Conservation (phyloP, 768 basidiomycete species). For the Auriscalpium orientale region DNA sequence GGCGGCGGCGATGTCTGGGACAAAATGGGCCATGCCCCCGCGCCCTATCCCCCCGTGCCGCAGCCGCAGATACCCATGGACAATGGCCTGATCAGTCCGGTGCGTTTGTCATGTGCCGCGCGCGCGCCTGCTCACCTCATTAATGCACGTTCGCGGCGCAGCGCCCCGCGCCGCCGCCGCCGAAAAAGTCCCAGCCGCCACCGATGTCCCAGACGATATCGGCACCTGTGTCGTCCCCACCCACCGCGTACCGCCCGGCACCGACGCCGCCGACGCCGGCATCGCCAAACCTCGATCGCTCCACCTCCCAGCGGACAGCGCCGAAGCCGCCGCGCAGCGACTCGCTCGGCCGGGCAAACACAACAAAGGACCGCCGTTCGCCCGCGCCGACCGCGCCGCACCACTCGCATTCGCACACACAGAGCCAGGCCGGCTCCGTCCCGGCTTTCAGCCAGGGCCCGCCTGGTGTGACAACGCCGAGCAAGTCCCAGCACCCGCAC, state of each 20-base stretch:
- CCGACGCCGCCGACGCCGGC: conserved; percentile 63
- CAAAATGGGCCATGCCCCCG: conserved; percentile 54
- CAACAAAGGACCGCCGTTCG: conserved; percentile 55
- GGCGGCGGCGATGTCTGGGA: conserved; percentile 77
- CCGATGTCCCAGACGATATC: conserved; percentile 11
- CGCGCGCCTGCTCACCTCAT: conserved; percentile 1
- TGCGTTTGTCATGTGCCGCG: conserved; percentile 26
- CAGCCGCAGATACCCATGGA: conserved; percentile 32
- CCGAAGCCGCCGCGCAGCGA: conserved; percentile 31
- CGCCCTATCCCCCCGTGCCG: conserved; percentile 13
- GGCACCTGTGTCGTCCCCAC: conserved; percentile 23
- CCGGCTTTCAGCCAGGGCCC: conserved; percentile 11
- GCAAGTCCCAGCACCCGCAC: background rate
- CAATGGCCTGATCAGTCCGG: conserved; percentile 49
- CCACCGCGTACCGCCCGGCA: conserved; percentile 65
- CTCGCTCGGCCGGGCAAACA: conserved; percentile 55
- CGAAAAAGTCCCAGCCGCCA: conserved; percentile 30
- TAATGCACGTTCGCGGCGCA: conserved; percentile 12
- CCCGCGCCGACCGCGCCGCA: conserved; percentile 21
- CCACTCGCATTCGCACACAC: conserved; percentile 12
- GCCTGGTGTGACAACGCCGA: background rate
- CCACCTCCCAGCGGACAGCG: conserved; percentile 72
- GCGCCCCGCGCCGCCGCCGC: conserved; percentile 35
- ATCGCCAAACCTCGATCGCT: conserved; percentile 73
- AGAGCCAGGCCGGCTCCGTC: conserved; percentile 5